These are phyloP conservation scores for Cicer bijugum DNA, from an alignment of 306 rosid species.

Conservation along the genomic window DNA sequence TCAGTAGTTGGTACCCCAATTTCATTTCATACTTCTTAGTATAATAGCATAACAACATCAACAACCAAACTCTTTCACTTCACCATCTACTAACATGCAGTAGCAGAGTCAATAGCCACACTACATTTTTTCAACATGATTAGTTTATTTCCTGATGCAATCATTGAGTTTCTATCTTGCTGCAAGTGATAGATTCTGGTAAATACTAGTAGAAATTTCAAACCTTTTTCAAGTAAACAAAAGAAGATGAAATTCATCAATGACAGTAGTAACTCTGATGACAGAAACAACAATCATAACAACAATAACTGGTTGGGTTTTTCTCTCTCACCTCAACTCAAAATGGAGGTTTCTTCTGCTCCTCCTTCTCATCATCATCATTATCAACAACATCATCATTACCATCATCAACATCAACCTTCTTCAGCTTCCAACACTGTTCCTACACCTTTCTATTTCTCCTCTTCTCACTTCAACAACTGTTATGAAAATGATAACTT, in stretches of 20 bases:
- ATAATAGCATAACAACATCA: constrained; percentile 50
- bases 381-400: constrained; percentile 41
- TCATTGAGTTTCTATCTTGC: constrained; percentile 58
- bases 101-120: background rate
- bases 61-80: constrained; percentile 40
- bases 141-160: constrained; percentile 61
- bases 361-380: constrained; percentile 39
- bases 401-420: constrained; percentile 30
- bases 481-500: constrained; percentile 59
- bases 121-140: constrained; percentile 43
- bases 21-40: background rate
- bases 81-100: background rate
- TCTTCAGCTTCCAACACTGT: constrained; percentile 42
- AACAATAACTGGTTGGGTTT: constrained; percentile 84
- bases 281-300: constrained; percentile 35
- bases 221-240: constrained; percentile 40
- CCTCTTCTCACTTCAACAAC: constrained; percentile 52
- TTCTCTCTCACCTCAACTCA: constrained; percentile 89
- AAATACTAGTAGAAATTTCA: constrained; percentile 5
- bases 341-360: constrained; percentile 59
- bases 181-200: constrained; percentile 39
- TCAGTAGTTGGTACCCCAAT: constrained; percentile 44
- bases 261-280: constrained; percentile 54
- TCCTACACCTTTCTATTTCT: constrained; percentile 45
- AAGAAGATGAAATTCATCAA: constrained; percentile 71